Evolutionary conservation across 2,329 filamentous ascomycete species (phyloP), one percentile per base, ranked within the genome.

Genomic region (Seiridium unicorne): DNA sequence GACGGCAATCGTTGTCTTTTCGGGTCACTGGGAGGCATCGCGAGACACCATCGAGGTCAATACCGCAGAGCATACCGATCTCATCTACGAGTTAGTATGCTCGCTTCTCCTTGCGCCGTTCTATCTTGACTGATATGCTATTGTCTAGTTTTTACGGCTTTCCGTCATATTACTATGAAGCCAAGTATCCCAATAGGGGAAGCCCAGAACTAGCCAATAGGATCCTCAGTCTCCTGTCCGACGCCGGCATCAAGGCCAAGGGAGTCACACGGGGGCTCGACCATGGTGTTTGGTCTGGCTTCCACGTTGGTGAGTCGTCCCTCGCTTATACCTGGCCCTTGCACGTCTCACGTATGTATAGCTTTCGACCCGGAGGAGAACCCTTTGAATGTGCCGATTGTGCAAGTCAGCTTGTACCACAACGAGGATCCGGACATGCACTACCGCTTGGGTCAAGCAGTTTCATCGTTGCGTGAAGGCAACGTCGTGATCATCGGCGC

Each of bases 1-100:
- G 1, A 87, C 84, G 63, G 90, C 89, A 2, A 82, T 93, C 13
- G 85, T 93, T 1, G 87, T 92, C 34, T 89, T 93, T 70, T 92
- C 89, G 1, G 90, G 89, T 1, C 90, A 93, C 73, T 93, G 90
- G 90, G 87, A 91, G 74, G 86, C 81, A 51, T 75, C 69, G 58
- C 73, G 74, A 44, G 76, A 81, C 65, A 79, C 76, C 3, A 82
- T 92, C 62, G 78, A 88, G 67, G 81, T 92, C 65, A 92, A 91
- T 71, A 84, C 82, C 7, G 86, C 84, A 3, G 85, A 85, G 60
- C 75, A 80, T n/a, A 86, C 83, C 3, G 84, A 88, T 60, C 69
- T 92, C 64, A 89, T 92, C 55, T 92, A 91, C 70, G 89, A 92
- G 83, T 85, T 72, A 60, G 71, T 74, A 51, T 73, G 9, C 38